Evolutionary conservation across 805 yeast species (phyloP).

Genomic region (Pichia paraexigua): DNA sequence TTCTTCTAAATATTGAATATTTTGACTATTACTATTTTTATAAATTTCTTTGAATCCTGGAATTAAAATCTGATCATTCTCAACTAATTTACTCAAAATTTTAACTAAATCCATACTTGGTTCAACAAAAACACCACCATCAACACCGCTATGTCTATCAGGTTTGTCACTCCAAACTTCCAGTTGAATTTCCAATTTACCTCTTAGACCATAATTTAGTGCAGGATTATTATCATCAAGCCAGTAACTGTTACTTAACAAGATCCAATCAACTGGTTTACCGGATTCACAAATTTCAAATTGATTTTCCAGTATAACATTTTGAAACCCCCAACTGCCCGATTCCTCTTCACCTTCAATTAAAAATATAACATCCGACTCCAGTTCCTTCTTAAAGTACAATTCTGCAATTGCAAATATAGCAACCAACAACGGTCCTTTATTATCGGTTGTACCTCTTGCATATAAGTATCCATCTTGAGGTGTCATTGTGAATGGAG

Average conservation of each 20-base stretch:
- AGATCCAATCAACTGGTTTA: slow-evolving; percentile 66
- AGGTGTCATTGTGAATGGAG: slow-evolving; percentile 71
- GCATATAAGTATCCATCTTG: slow-evolving; percentile 82
- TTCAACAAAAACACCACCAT: slow-evolving; percentile 85
- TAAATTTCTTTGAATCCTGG: slow-evolving; percentile 38
- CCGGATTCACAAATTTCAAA: slow-evolving; percentile 44
- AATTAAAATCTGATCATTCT: slow-evolving; percentile 46
- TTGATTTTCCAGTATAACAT: slow-evolving; percentile 47
- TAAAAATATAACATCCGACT: slow-evolving; percentile 70
- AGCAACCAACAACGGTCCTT: slow-evolving; percentile 87
- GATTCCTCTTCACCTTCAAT: slow-evolving; percentile 96
- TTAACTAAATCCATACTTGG: slow-evolving; percentile 83
- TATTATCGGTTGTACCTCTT: slow-evolving; percentile 90
- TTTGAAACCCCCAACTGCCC: slow-evolving; percentile 80
- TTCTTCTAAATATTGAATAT: slow-evolving; percentile 20
- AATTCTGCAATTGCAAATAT: slow-evolving; percentile 79
- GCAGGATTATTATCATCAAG: slow-evolving; percentile 84
- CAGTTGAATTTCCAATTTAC: slow-evolving; percentile 76
- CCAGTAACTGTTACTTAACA: slow-evolving; percentile 92
- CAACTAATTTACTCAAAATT: slow-evolving; percentile 57
- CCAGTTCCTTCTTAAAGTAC: slow-evolving; percentile 40
- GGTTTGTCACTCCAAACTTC: slow-evolving; percentile 65
- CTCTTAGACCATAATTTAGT: slow-evolving; percentile 88
- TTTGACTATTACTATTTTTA: neutral
- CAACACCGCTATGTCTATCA: slow-evolving; percentile 93